A percentile compares a stretch with the other conserved stretches of the same genome.
Evolutionary conservation across 2,329 filamentous ascomycete genomes (phyloP).

Genomic region (Cyphellophora attinorum): DNA sequence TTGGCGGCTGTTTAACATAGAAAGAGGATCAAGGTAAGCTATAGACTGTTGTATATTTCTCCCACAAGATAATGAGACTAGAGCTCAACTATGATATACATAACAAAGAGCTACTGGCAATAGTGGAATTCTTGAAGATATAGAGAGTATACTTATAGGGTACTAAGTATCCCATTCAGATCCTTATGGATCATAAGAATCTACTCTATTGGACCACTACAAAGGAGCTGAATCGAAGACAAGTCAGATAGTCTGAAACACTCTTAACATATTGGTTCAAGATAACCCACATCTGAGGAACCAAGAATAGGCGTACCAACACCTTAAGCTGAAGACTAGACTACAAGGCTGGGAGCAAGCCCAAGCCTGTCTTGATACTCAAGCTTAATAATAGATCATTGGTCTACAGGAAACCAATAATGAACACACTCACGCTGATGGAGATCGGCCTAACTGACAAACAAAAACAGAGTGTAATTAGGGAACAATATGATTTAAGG

Average conservation of each 20-base stretch:
- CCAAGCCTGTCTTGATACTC: not conserved
- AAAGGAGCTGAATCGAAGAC: conserved; percentile 7
- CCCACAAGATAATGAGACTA: conserved; percentile 7
- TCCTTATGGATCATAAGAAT: conserved; percentile 13
- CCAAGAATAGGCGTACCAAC: conserved; percentile 9
- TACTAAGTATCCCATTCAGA: conserved; percentile 8
- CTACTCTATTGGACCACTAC: conserved; percentile 11
- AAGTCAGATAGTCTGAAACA: conserved; percentile 6
- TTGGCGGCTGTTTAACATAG: conserved; percentile 6
- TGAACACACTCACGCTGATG: not conserved
- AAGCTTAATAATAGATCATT: conserved; percentile 1
- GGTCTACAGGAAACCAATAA: conserved; percentile 4
- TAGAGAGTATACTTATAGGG: conserved; percentile 14
- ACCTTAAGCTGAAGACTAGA: conserved; percentile 7
- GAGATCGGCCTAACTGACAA: not conserved
- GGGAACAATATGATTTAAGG: conserved; percentile 5
- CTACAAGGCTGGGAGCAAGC: conserved; percentile 8
- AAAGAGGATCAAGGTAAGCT: conserved; percentile 4
- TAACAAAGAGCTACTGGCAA: conserved; percentile 15
- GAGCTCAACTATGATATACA: conserved; percentile 16
- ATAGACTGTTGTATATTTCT: conserved; percentile 10
- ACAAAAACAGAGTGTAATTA: conserved; percentile 4
- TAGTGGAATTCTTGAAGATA: conserved; percentile 9
- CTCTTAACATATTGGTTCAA: conserved; percentile 9
- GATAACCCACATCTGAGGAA: conserved; percentile 8